Base-by-base conservation (phyloP, 192 early-diverging fungal genomes). In the Dimargaris cristalligena region DNA sequence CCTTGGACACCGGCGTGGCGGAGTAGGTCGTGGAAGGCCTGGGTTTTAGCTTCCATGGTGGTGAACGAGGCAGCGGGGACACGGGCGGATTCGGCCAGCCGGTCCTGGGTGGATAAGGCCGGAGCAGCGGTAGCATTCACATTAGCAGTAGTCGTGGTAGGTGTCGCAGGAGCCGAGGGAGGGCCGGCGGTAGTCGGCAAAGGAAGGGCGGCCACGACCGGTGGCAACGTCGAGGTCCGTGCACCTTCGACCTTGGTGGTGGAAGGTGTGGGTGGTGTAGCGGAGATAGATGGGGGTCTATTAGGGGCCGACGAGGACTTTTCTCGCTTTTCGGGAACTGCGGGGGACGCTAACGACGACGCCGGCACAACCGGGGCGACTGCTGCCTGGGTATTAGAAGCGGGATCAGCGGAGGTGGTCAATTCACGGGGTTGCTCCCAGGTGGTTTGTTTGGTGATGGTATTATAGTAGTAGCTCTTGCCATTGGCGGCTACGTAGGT, bases 391-490 rank as follows among this genome's bases (percentile, higher is more conserved):
- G n/a, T n/a, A n/a, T n/a, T n/a, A n/a, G n/a, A n/a, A n/a, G n/a
- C n/a, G n/a, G n/a, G n/a, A n/a, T n/a, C n/a, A 44, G 47, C 32
- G 38, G 44, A 1, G n/a, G 26, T 46, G 45, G 44, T 3, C 29
- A 71, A 78, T 52, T 87, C 90, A 0, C 66, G 74, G 8, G 93
- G 93, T 34, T 82, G 79, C 28, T 88, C 84, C 93, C 93, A 97
- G 22, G 81, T 83, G 2, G 91, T 87, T 58, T 85, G 78, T 52
- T 89, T 85, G 35, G 86, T 84, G 29, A 60, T 55, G 2, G 73
- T 71, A 67, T 94, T 86, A 71, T 84, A 85, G 65, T 91, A 97
- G 65, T 97, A 97, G 48, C 83, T 79, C 9, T 85, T 81, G 4
- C 81, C 80, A 38, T 86, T 85, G 16, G 83, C 80, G 0, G 83